Evolutionary conservation across 2,329 filamentous ascomycete genomes (phyloP).

Genomic region (Sclerotinia subarctica): DNA sequence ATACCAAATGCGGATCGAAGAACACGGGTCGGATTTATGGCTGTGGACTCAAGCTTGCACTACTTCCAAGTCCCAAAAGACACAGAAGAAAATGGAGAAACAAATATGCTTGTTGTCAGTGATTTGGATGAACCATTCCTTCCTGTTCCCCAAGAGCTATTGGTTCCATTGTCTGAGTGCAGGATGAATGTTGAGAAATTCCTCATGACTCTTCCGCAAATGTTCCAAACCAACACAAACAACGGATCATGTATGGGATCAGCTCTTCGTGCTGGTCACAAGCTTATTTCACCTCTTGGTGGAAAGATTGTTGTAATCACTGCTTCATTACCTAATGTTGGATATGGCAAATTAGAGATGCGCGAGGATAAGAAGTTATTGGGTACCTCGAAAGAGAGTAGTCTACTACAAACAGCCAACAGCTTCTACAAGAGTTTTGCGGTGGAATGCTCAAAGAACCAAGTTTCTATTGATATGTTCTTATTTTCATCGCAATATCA

Average conservation of each 20-base stretch:
- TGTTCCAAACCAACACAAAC: slow-evolving; percentile 95
- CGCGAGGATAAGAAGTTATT: slow-evolving; percentile 94
- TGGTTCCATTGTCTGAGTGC: slow-evolving; percentile 86
- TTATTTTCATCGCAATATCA: slow-evolving; percentile 94
- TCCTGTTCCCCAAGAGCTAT: slow-evolving; percentile 84
- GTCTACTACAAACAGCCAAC: slow-evolving; percentile 84
- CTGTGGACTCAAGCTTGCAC: slow-evolving; percentile 89
- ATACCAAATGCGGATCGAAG: slow-evolving; percentile 97
- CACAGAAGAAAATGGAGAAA: slow-evolving; percentile 76
- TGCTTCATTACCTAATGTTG: slow-evolving; percentile 84
- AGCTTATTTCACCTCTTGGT: slow-evolving; percentile 88
- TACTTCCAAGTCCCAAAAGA: slow-evolving; percentile 96
- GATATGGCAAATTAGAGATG: slow-evolving; percentile 86
- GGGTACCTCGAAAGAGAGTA: slow-evolving; percentile 87
- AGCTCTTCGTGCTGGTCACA: slow-evolving; percentile 87
- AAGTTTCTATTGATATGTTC: slow-evolving; percentile 98
- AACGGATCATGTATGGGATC: slow-evolving; percentile 92
- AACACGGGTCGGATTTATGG: slow-evolving; percentile 90
- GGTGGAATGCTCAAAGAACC: slow-evolving; percentile 97
- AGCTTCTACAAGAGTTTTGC: slow-evolving; percentile 99
- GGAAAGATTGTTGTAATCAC: slow-evolving; percentile 93
- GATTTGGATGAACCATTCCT: slow-evolving; percentile 96
- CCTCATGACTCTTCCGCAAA: slow-evolving; percentile 83
- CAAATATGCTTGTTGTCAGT: slow-evolving; percentile 89
- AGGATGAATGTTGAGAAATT: slow-evolving; percentile 89